phyloP scores from a whole-genome alignment of 495 filamentous ascomycete species.

The Copromyces sp. region DNA sequence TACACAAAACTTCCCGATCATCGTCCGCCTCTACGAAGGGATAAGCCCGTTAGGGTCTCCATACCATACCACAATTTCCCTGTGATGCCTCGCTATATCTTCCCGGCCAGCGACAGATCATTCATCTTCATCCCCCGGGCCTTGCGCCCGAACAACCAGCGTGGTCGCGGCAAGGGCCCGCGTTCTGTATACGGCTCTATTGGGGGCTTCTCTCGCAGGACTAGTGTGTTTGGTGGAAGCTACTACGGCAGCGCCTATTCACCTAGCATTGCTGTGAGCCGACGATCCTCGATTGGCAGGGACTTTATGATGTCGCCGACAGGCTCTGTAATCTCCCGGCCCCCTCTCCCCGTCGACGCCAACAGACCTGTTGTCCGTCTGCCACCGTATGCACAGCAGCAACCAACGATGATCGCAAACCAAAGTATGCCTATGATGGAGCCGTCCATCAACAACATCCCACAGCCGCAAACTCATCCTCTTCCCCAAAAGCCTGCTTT shows the following conservation, averaged over 20 bases:
- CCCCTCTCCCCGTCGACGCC: conserved; percentile 48
- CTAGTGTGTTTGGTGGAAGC: conserved; percentile 61
- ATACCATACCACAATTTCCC: conserved; percentile 52
- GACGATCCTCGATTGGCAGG: conserved; percentile 78
- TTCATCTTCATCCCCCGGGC: conserved; percentile 98
- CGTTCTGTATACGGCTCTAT: conserved; percentile 55
- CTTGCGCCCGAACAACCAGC: conserved; percentile 83
- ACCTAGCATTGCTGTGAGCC: conserved; percentile 84
- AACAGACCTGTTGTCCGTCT: conserved; percentile 76
- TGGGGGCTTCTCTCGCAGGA: conserved; percentile 59
- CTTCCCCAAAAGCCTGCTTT: conserved; percentile 62
- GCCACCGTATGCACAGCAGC: conserved; percentile 50
- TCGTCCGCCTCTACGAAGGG: conserved; percentile 83
- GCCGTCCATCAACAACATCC: conserved; percentile 37
- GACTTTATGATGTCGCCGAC: conserved; percentile 67
- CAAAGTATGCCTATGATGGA: conserved; percentile 13
- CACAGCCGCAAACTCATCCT: conserved; percentile 48
- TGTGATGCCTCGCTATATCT: conserved; percentile 71
- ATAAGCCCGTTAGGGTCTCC: conserved; percentile 94
- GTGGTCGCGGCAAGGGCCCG: conserved; percentile 56
- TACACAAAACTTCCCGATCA: conserved; percentile 93
- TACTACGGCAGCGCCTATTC: conserved; percentile 79
- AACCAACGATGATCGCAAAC: conserved; percentile 3
- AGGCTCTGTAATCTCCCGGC: conserved; percentile 62
- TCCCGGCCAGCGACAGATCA: conserved; percentile 76